Evolutionary conservation across 257 asterid species (phyloP).

Genomic region (Fraxinus quadrangulata): DNA sequence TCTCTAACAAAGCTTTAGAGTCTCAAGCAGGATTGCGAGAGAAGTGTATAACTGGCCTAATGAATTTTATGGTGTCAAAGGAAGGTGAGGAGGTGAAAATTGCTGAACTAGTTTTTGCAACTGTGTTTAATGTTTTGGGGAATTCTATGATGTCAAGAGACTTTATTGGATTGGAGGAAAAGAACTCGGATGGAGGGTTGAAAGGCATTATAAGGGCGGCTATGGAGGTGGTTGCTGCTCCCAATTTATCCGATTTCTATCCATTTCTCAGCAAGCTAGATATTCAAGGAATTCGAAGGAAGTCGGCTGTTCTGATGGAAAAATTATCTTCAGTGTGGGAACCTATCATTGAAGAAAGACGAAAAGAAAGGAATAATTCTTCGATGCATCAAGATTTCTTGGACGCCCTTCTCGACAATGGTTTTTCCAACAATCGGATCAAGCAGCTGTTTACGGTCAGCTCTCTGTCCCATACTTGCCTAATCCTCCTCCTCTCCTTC

Average conservation of each 20-base stretch:
- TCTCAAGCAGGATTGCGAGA: slow-evolving; percentile 15
- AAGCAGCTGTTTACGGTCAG: slow-evolving; percentile 2
- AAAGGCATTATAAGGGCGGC: slow-evolving; percentile 18
- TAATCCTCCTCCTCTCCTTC: too few relatives aligned
- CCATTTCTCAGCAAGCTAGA: slow-evolving; percentile 16
- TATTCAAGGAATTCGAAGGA: slow-evolving; percentile 17
- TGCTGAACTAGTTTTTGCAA: slow-evolving; percentile 20
- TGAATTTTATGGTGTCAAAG: neutral
- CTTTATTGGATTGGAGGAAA: slow-evolving; percentile 19
- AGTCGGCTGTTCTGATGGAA: neutral
- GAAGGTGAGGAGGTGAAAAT: slow-evolving; percentile 18
- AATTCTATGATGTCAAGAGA: slow-evolving; percentile 11
- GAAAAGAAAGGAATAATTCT: neutral
- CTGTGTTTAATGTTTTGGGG: slow-evolving; percentile 21
- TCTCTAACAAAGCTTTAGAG: slow-evolving; percentile 11
- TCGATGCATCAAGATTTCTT: slow-evolving; percentile 14
- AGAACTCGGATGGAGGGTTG: slow-evolving; percentile 11
- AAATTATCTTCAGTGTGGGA: slow-evolving; percentile 4
- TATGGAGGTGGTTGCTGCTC: neutral
- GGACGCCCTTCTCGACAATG: slow-evolving; percentile 14
- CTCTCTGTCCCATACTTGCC: neutral
- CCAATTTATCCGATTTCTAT: slow-evolving; percentile 10
- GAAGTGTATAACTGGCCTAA: neutral
- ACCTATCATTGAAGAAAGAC: slow-evolving; percentile 21
- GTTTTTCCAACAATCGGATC: slow-evolving; percentile 5